Conservation (phyloP, 75 land plant genomes). For the Sequoia sempervirens region DNA sequence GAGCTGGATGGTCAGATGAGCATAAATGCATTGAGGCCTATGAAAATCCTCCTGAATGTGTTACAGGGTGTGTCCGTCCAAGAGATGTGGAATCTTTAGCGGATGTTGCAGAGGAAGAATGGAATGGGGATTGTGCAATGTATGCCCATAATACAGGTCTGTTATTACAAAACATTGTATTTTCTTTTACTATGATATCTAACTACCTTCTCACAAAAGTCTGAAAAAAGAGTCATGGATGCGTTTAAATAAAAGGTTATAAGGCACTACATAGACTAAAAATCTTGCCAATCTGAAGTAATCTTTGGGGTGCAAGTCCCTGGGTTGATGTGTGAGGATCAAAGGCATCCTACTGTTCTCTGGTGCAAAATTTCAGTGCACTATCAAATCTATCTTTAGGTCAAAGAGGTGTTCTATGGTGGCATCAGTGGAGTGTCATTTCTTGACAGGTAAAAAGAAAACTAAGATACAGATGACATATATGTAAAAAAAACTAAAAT, state of each 20-base stretch:
- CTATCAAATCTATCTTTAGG: not conserved
- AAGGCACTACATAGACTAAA: no score
- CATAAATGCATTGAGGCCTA: slow-evolving; percentile 17
- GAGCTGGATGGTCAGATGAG: slow-evolving; percentile 58
- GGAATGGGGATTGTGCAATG: slow-evolving; percentile 63
- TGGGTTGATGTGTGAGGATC: no score
- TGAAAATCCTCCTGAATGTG: slow-evolving; percentile 10
- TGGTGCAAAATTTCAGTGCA: no score
- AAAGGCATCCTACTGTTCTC: no score
- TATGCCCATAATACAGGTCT: slow-evolving; percentile 34
- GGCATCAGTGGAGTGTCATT: no score
- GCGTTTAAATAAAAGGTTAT: no score
- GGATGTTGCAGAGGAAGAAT: slow-evolving; percentile 28
- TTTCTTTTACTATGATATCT: not conserved
- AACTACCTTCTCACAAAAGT: not conserved
- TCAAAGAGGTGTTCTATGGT: not conserved
- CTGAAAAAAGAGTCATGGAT: not conserved
- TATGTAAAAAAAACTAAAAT: no score
- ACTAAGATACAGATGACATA: no score
- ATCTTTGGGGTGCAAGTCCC: no score
- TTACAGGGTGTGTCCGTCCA: slow-evolving; percentile 45
- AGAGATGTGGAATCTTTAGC: slow-evolving; percentile 45
- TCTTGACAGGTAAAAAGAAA: no score
- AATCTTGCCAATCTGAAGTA: no score
- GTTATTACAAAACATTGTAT: no score